Conservation (phyloP, 768 basidiomycete genomes). For the Suillus clintonianus region DNA sequence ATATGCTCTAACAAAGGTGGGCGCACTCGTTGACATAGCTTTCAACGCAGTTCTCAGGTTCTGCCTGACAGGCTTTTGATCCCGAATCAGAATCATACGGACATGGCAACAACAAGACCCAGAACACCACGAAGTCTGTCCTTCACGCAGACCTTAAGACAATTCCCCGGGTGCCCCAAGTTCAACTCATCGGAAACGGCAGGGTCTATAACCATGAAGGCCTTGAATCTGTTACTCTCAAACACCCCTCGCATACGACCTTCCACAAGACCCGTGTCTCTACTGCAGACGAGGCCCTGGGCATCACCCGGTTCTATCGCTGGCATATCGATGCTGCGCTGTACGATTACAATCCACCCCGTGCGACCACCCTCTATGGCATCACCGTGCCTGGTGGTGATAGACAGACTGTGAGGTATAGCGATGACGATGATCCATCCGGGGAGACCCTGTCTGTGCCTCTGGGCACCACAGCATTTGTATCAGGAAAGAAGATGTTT, state of each 20-base stretch:
- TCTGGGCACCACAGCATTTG: constrained; percentile 85
- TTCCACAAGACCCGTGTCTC: constrained; percentile 85
- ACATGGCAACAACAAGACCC: constrained; percentile 88
- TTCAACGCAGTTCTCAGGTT: constrained; percentile 8
- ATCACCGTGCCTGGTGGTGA: constrained; percentile 69
- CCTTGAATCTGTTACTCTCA: constrained; percentile 72
- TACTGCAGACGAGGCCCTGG: constrained; percentile 71
- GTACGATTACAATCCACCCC: constrained; percentile 75
- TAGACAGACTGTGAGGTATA: constrained; percentile 64
- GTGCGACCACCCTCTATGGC: constrained; percentile 84
- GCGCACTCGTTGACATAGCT: constrained; percentile 13
- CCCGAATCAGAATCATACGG: constrained; percentile 64
- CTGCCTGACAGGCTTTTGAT: constrained; percentile 68
- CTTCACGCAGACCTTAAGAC: constrained; percentile 90
- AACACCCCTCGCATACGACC: constrained; percentile 82
- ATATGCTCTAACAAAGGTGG: constrained; percentile 81
- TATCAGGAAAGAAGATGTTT: constrained; percentile 83
- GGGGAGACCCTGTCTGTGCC: constrained; percentile 83
- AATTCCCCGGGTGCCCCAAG: constrained; percentile 84
- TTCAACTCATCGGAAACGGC: constrained; percentile 92
- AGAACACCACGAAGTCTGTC: constrained; percentile 72
- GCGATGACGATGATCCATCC: constrained; percentile 68
- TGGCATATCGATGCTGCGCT: constrained; percentile 94
- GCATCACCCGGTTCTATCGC: constrained; percentile 86
- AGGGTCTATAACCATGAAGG: constrained; percentile 80